phyloP scores from a whole-genome alignment of 805 yeast species.

The Ogataea thermomethanolica region DNA sequence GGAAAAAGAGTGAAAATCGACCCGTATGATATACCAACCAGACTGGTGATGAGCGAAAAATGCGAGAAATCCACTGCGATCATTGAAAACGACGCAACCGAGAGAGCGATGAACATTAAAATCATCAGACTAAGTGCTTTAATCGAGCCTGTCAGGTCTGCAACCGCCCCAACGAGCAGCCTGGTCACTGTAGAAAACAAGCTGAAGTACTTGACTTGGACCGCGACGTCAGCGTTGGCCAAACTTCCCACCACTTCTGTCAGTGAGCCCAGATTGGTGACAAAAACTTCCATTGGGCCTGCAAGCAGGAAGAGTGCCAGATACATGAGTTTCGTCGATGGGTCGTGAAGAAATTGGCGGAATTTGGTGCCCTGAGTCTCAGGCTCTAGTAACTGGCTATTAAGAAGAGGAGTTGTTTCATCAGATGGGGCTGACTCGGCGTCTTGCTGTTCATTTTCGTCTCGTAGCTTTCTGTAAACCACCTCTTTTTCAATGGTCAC shows the following conservation, averaged over 20 bases:
- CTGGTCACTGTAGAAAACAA: conserved; percentile 30
- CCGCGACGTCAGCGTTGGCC: conserved; percentile 10
- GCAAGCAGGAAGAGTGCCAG: conserved; percentile 59
- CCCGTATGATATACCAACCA: conserved; percentile 74
- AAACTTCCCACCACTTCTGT: conserved; percentile 38
- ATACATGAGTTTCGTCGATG: conserved; percentile 59
- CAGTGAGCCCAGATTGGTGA: conserved; percentile 75
- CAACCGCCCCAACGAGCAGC: conserved; percentile 21
- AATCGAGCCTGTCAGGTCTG: conserved; percentile 13
- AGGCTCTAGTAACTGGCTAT: conserved; percentile 26
- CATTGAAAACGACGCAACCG: conserved; percentile 12
- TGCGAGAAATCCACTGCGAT: conserved; percentile 11
- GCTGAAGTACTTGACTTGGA: conserved; percentile 20
- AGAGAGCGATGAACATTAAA: conserved; percentile 5
- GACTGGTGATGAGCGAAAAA: conserved; percentile 10
- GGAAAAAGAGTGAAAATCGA: conserved; percentile 80
- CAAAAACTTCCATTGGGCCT: conserved; percentile 83
- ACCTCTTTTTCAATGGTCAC: conserved; percentile 56
- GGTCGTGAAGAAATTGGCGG: conserved; percentile 41
- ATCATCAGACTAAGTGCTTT: conserved; percentile 9
- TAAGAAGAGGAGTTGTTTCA: conserved; percentile 36
- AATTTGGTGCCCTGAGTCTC: conserved; percentile 28
- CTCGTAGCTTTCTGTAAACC: conserved; percentile 32
- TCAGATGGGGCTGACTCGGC: conserved; percentile 2
- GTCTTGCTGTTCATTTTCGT: conserved; percentile 18